A percentile compares a stretch with the other conserved stretches of the same genome.
phyloP scores from a whole-genome alignment of 2,329 filamentous ascomycete species.

The Diaporthe helianthi region DNA sequence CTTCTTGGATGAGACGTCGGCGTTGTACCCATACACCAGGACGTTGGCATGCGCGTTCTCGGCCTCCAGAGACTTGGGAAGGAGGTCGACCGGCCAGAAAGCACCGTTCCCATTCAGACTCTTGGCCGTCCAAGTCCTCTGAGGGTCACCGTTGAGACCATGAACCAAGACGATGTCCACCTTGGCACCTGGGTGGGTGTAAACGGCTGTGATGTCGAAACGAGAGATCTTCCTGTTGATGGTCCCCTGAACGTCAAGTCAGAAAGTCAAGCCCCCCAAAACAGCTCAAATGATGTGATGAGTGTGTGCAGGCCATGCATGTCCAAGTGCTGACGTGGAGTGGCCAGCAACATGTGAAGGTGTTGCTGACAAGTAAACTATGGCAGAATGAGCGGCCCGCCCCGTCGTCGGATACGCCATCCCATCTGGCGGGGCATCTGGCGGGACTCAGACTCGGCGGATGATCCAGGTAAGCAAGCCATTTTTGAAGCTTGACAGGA shows the following conservation, averaged over 20 bases:
- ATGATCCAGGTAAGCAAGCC: constrained; percentile 6
- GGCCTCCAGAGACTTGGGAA: constrained; percentile 63
- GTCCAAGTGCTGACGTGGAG: constrained; percentile 20
- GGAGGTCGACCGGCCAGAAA: constrained; percentile 74
- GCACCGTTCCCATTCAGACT: constrained; percentile 50
- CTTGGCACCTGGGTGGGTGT: constrained; percentile 63
- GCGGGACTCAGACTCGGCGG: constrained; percentile 21
- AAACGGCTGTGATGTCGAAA: constrained; percentile 66
- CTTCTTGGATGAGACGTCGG: constrained; percentile 63
- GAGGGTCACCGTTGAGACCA: constrained; percentile 71
- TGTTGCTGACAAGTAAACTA: constrained; percentile 4
- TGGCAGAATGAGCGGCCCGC: constrained; percentile 26
- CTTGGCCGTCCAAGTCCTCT: constrained; percentile 66
- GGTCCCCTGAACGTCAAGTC: constrained; percentile 48
- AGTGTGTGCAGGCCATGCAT: background rate
- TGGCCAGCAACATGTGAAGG: constrained; percentile 34
- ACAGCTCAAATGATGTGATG: background rate
- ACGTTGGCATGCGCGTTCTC: constrained; percentile 64
- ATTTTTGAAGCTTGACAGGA: background rate
- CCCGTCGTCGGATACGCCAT: constrained; percentile 27
- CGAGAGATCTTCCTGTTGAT: constrained; percentile 59
- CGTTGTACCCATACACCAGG: constrained; percentile 78
- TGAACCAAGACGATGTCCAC: constrained; percentile 75
- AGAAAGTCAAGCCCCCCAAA: background rate
- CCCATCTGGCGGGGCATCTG: too few relatives aligned